Conservation (phyloP, 371 early-diverging fungal genomes). For the Apophysomyces variabilis region DNA sequence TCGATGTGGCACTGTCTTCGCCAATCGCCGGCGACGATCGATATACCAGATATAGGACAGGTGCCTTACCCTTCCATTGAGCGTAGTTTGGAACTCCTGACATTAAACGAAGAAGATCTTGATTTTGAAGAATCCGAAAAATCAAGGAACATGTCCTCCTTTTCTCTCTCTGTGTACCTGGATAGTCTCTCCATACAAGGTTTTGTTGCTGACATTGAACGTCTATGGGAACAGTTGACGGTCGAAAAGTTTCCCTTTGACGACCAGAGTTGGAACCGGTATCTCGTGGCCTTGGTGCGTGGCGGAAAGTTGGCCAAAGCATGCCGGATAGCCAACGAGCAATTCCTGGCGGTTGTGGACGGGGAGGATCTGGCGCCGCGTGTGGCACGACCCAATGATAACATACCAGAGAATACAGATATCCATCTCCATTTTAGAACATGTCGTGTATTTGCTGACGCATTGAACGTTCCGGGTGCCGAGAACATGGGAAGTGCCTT, state of each 20-base stretch:
- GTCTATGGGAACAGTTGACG: conserved; percentile 34
- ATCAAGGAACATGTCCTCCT: conserved; percentile 20
- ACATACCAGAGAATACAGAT: conserved; percentile 20
- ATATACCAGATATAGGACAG: conserved; percentile 17
- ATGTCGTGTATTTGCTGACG: conserved; percentile 22
- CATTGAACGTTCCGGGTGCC: conserved; percentile 20
- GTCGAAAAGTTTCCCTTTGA: conserved; percentile 36
- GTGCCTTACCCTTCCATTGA: conserved; percentile 22
- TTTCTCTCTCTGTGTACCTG: conserved; percentile 45
- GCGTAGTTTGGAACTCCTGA: not conserved
- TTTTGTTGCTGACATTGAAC: conserved; percentile 24
- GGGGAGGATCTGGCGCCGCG: conserved; percentile 2
- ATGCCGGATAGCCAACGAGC: conserved; percentile 17
- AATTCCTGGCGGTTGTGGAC: conserved; percentile 16
- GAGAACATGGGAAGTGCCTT: not conserved
- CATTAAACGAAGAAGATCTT: conserved; percentile 13
- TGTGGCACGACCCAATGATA: conserved; percentile 17
- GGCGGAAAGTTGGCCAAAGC: conserved; percentile 23
- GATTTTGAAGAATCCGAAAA: not conserved
- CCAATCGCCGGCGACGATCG: not conserved
- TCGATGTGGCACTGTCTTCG: conserved; percentile 34
- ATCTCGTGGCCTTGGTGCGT: conserved; percentile 22
- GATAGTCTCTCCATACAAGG: conserved; percentile 28
- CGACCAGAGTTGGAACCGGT: conserved; percentile 50
- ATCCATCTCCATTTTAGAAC: conserved; percentile 30